Evolutionary conservation across 2,329 filamentous ascomycete species (phyloP).

Genomic region (Verticillium nubilum): DNA sequence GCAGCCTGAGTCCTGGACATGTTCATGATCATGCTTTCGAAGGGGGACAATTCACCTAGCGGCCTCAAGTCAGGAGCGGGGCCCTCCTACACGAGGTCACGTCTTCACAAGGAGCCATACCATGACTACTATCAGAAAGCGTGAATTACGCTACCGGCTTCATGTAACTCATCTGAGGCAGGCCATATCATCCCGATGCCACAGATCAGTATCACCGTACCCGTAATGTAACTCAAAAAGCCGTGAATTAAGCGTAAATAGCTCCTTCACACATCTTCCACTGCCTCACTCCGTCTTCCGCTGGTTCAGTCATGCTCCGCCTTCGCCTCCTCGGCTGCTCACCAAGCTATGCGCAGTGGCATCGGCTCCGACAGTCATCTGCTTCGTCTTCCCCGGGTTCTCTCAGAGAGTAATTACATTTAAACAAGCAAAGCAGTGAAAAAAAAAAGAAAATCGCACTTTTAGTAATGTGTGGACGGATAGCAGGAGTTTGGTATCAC

Average conservation of each 20-base stretch:
- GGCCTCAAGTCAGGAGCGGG: no score
- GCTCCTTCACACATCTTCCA: background rate
- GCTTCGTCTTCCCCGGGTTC: background rate
- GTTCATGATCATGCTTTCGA: no score
- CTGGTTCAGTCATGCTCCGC: background rate
- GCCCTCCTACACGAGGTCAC: no score
- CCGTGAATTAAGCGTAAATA: background rate
- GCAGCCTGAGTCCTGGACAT: no score
- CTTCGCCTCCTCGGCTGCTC: background rate
- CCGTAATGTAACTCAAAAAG: background rate
- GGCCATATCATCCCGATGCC: no score
- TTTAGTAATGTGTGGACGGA: background rate
- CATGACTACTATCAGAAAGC: no score
- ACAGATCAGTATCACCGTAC: no score
- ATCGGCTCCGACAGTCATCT: background rate
- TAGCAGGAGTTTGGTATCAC: conserved; percentile 9
- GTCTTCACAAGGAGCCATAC: no score
- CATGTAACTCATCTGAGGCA: no score
- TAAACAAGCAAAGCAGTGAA: background rate
- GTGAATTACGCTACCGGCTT: no score
- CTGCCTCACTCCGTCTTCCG: background rate
- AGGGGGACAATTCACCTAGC: no score
- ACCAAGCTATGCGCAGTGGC: background rate
- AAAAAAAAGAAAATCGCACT: background rate
- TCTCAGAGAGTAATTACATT: background rate